phyloP scores from a whole-genome alignment of 2,329 filamentous ascomycete species.

The Immersiporthe knoxdaviesiana region DNA sequence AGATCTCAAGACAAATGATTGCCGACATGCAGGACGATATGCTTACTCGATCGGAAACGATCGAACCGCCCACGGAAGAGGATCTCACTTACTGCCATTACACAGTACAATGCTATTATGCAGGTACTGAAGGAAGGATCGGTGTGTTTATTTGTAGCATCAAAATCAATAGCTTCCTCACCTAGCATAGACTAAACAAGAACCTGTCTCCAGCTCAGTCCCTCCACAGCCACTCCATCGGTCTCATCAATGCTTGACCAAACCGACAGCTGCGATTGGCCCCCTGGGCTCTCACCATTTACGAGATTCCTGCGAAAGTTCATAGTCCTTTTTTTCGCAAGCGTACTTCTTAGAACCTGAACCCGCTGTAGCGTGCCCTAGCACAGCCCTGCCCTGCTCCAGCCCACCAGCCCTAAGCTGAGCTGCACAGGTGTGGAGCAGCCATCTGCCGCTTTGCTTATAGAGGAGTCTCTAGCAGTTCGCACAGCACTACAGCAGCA shows the following conservation, averaged over 20 bases:
- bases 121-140: not conserved
- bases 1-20: not conserved
- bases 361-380: not conserved
- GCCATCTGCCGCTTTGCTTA: not conserved
- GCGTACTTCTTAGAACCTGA: too few species aligned
- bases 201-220: not conserved
- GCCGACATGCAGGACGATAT: not conserved
- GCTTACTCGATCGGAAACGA: not conserved
- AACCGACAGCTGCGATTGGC: slow-evolving; percentile 11
- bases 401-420: not conserved
- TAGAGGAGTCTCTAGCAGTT: not conserved
- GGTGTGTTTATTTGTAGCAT: not conserved
- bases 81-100: too few species aligned
- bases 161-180: not conserved
- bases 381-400: not conserved
- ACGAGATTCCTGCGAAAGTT: not conserved
- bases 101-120: too few species aligned
- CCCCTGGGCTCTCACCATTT: not conserved
- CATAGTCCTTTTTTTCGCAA: not conserved
- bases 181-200: not conserved
- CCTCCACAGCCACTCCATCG: not conserved
- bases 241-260: slow-evolving; percentile 9
- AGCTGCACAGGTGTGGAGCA: slow-evolving; percentile 2
- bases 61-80: not conserved
- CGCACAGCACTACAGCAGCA: not conserved